These are phyloP conservation scores for Clonostachys rosea DNA, from an alignment of 2,329 filamentous ascomycete genomes.

Conservation along the genomic window DNA sequence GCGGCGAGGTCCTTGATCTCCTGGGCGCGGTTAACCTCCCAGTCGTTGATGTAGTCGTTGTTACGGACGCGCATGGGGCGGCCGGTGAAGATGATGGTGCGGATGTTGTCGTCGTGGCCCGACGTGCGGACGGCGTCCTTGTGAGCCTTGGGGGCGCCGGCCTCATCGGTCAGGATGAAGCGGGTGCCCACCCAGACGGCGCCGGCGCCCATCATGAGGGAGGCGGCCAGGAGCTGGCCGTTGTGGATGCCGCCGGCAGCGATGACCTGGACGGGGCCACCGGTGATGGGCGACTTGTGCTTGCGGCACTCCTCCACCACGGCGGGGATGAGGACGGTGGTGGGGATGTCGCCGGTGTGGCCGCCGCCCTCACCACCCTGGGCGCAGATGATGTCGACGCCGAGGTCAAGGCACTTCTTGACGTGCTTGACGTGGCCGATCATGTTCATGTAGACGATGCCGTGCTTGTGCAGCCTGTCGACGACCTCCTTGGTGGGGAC, in stretches of 20 bases:
- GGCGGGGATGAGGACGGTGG: constrained; percentile 85
- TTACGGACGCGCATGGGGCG: constrained; percentile 89
- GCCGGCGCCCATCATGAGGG: constrained; percentile 86
- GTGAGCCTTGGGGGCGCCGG: constrained; percentile 87
- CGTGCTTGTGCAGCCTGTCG: constrained; percentile 80
- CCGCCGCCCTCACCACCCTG: constrained; percentile 97
- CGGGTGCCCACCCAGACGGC: constrained; percentile 97
- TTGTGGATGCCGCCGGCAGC: constrained; percentile 94
- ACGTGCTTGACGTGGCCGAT: constrained; percentile 99
- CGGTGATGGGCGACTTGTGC: constrained; percentile 82
- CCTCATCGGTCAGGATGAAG: constrained; percentile 92
- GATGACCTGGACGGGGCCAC: constrained; percentile 82
- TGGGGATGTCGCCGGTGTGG: constrained; percentile 92
- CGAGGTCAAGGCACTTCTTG: constrained; percentile 87
- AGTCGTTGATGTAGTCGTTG: constrained; percentile 91
- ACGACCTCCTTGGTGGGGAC: constrained; percentile 86
- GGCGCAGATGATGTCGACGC: constrained; percentile 94
- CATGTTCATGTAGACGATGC: constrained; percentile 99
- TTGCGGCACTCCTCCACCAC: constrained; percentile 78
- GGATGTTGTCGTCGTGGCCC: constrained; percentile 91
- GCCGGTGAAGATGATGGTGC: constrained; percentile 98
- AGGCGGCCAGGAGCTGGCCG: constrained; percentile 82
- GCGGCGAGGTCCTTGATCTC: constrained; percentile 91
- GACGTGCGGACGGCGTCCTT: constrained; percentile 93
- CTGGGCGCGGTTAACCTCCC: constrained; percentile 84